Base-by-base conservation (phyloP, 306 rosid species). In the Quillaja saponaria region DNA sequence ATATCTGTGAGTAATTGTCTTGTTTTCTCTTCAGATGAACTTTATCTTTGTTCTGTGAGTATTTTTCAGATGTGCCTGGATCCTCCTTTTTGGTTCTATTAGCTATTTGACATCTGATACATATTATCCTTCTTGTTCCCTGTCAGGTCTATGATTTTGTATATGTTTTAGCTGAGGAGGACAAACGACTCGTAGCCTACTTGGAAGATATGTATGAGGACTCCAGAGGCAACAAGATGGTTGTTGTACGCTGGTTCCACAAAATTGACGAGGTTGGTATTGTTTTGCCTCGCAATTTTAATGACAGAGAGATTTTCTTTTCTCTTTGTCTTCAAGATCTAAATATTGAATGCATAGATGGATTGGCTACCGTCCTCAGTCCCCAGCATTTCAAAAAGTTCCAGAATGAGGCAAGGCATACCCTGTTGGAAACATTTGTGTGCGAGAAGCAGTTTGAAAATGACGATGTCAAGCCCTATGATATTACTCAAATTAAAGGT, bases 321-420 rank as follows among this genome's bases (percentile, higher is more conserved):
- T 88, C 98, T 76, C 92, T 81, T 54, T 86, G 90, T 86, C 96
- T 84, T 74, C 98, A 91, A 88, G 95, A 88, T 84, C 92, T 91
- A 80, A 91, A 92, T 72, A 79, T 88, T 72, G 98, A 88, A 74
- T 91, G 98, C 90, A 86, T 91, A 61, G 98, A 91, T 84, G 98
- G 96, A 61, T 68, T 84, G 81, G 86, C 96, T 51, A 73, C 83
- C 6, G 94, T 91, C 63, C 96, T 91, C 82, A 81, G 95, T 61
- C 95, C 87, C 28, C 78, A 66, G 64, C 96, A 91, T 63, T 91
- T 79, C 64, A 77, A 76, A 64, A 82, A 76, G 77, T 86, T 79
- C 59, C 73, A 49, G 80, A 79, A 76, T 0, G 85, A 77, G 62
- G 90, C 84, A 0, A 75, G n/a, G n/a, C 76, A 77, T 33, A 72